These are phyloP conservation scores for Casuarina equisetifolia DNA, from an alignment of 306 rosid species.

Conservation along the genomic window DNA sequence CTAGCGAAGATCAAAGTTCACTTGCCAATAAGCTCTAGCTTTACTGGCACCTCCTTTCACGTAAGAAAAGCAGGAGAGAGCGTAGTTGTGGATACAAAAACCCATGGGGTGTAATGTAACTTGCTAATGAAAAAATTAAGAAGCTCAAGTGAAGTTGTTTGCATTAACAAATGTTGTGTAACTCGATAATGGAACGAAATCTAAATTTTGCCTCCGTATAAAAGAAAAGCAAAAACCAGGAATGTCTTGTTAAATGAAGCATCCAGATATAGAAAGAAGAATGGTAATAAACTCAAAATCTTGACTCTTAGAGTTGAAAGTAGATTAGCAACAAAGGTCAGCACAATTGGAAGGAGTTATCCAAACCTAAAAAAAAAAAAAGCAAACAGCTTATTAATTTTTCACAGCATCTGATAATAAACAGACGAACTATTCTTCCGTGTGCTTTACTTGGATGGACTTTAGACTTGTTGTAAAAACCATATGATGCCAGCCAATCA, in stretches of 20 bases:
- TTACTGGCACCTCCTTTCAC: neutral
- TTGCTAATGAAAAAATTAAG: neutral
- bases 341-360: neutral
- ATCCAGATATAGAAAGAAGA: neutral
- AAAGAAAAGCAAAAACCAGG: neutral
- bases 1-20: neutral
- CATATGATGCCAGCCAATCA: neutral
- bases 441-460: neutral
- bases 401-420: neutral
- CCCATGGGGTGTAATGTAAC: neutral
- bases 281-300: neutral
- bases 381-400: neutral
- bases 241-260: neutral
- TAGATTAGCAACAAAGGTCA: neutral
- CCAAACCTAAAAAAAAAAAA: neutral
- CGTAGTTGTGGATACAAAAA: neutral
- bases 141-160: neutral
- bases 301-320: neutral
- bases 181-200: neutral
- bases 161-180: neutral
- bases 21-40: neutral
- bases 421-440: neutral
- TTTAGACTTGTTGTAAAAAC: neutral
- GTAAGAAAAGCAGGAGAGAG: neutral
- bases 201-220: neutral